phyloP scores from a whole-genome alignment of 148 eudicot genomes.

The Rhododendron vialii region DNA sequence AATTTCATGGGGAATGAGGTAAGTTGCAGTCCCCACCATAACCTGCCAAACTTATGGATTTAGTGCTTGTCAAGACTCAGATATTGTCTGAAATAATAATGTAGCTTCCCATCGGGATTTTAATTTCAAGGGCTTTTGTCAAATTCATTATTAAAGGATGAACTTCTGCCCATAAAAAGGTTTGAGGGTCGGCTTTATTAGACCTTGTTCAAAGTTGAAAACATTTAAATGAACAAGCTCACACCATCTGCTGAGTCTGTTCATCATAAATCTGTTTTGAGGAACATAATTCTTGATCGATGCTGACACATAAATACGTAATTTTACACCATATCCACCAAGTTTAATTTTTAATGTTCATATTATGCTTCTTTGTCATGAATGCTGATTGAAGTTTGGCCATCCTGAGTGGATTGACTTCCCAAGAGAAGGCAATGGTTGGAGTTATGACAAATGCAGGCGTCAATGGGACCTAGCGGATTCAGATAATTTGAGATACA shows the following conservation, averaged over 20 bases:
- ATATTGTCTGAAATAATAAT: not conserved
- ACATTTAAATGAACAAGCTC: not conserved
- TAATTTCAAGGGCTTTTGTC: not conserved
- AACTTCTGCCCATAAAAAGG: not conserved
- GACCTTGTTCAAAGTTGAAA: not conserved
- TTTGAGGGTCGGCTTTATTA: not conserved
- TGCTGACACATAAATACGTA: not conserved
- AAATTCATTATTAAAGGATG: not conserved
- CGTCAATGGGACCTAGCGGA: conserved; percentile 98
- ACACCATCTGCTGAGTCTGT: not conserved
- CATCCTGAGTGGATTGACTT: conserved; percentile 99
- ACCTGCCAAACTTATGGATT: not conserved
- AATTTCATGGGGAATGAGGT: conserved; percentile 99
- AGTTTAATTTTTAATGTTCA: not conserved
- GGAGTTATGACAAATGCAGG: conserved; percentile 92
- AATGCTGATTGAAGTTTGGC: conserved; percentile 66
- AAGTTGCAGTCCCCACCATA: conserved; percentile 4
- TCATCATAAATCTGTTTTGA: not conserved
- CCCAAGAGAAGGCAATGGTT: conserved; percentile 90
- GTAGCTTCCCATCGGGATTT: not conserved
- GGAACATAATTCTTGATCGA: not conserved
- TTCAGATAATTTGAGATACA: conserved; percentile 85
- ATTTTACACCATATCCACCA: not conserved
- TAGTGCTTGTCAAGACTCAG: not conserved
- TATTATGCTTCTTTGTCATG: conserved; percentile 12